A percentile compares a stretch with the other conserved stretches of the same genome.
Conservation (phyloP, 306 rosid genomes). For the Cucumis melo region DNA sequence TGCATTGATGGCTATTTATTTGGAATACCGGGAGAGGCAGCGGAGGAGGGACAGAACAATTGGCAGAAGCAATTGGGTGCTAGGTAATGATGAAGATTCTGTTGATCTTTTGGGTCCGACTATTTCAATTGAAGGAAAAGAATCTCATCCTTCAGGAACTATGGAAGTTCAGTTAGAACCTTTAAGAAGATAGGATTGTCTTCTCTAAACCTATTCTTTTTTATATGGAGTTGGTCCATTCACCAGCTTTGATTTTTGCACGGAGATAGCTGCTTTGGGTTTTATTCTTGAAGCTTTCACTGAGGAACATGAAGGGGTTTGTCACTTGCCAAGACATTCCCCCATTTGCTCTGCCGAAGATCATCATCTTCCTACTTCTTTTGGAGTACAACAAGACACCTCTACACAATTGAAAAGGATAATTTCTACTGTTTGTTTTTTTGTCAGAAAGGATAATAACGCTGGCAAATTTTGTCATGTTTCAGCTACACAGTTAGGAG, state of each 20-base stretch:
- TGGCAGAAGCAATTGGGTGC: constrained; percentile 82
- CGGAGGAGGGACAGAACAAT: constrained; percentile 21
- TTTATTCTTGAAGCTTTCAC: not conserved
- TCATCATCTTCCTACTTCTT: not conserved
- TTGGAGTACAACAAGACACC: not conserved
- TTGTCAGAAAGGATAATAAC: not conserved
- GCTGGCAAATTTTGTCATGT: not conserved
- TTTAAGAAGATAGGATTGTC: not conserved
- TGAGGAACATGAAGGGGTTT: not conserved
- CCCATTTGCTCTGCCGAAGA: not conserved
- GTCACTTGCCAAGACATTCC: not conserved
- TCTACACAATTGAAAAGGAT: not conserved
- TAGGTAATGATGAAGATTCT: constrained; percentile 82
- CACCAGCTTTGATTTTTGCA: not conserved
- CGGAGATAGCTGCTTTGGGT: not conserved
- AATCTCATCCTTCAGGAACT: constrained; percentile 30
- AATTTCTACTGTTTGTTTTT: not conserved
- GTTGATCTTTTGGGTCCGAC: constrained; percentile 54
- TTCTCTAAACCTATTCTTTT: not conserved
- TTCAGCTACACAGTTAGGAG: constrained; percentile 2
- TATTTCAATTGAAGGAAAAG: constrained; percentile 28
- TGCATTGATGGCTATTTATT: constrained; percentile 38
- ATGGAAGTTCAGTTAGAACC: constrained; percentile 95
- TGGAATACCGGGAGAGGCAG: constrained; percentile 43
- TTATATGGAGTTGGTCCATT: constrained; percentile 1